Evolutionary conservation across 2,329 filamentous ascomycete genomes (phyloP), one percentile per base, ranked within the genome.

Genomic region (Coniosporium tulheliwenetii): DNA sequence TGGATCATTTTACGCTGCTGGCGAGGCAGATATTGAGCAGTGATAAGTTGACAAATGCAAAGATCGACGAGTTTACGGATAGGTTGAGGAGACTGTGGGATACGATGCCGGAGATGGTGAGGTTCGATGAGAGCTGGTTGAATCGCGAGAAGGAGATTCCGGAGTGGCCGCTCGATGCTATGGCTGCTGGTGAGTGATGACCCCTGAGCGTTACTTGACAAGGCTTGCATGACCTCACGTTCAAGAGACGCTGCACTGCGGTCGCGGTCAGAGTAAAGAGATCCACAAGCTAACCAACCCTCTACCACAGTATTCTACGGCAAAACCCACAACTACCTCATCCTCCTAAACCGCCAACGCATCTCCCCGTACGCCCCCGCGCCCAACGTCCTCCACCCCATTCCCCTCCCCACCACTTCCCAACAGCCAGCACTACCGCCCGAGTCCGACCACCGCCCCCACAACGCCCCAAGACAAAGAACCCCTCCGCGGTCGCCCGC

Each of bases 41-140:
- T 32, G 59, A 63, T 40, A 56, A 57, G 2, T 48, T 69, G 42
- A 64, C 54, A 33, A 58, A 63, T 31, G 45, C 51, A 1, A 63
- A 60, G 44, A 69, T 69, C 36, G 64, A 69, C 40, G 62, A 63
- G 12, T 66, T 62, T 42, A 67, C 65, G 1, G 66, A 69, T 46
- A 55, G 58, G 26, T 45, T 70, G 8, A 50, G 58, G 16, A 52
- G 54, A 3, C 44, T 69, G 10, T 57, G 63, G 45, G 63, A 68
- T 14, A 69, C 65, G 0, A 59, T 69, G 54, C 66, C 66, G 5
- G 61, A 64, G 39, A 55, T 56, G 38, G 49, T 70, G 5, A 64
- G 66, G 34, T 69, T 69, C 48, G 57, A 66, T 39, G 58, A 59
- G 13, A 57, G 52, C n/a, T 70, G 66, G 66, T 48, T 61, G 26